These are phyloP conservation scores for Lactifluus pinguis DNA, from an alignment of 768 basidiomycete genomes.

Conservation along the genomic window DNA sequence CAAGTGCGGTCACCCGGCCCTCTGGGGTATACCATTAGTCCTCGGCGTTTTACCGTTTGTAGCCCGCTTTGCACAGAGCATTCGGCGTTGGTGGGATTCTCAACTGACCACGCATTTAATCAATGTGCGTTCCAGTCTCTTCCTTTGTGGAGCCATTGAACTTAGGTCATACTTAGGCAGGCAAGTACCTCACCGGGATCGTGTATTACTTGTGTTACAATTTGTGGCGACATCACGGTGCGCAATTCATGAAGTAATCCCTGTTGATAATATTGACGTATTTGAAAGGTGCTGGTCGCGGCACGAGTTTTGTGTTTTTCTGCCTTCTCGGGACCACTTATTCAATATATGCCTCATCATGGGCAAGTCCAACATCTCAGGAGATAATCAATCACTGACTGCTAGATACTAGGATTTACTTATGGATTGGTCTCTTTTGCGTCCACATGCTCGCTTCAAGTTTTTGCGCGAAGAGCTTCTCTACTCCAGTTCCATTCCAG, in stretches of 20 bases:
- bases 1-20: slow-evolving; percentile 37
- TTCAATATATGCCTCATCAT: slow-evolving; percentile 62
- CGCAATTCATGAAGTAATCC: neutral
- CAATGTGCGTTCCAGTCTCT: slow-evolving; percentile 47
- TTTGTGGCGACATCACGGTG: slow-evolving; percentile 66
- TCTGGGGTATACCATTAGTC: slow-evolving; percentile 55
- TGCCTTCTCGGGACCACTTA: slow-evolving; percentile 53
- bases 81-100: slow-evolving; percentile 83
- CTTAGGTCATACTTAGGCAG: slow-evolving; percentile 43
- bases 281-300: slow-evolving; percentile 29
- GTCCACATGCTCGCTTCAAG: slow-evolving; percentile 42
- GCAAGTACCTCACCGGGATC: slow-evolving; percentile 72
- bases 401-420: slow-evolving; percentile 53
- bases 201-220: slow-evolving; percentile 59
- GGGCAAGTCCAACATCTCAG: slow-evolving; percentile 44
- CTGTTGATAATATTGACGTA: neutral
- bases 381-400: neutral
- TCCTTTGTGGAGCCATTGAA: neutral
- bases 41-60: slow-evolving; percentile 60
- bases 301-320: slow-evolving; percentile 56
- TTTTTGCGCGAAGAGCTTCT: slow-evolving; percentile 69
- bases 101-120: slow-evolving; percentile 66
- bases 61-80: slow-evolving; percentile 74
- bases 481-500: slow-evolving; percentile 54
- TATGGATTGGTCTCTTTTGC: slow-evolving; percentile 88